Percentiles rank a stretch among this genome's conserved stretches.
These are phyloP conservation scores for Paraleonurus japonicus DNA, from an alignment of 257 asterid genomes.

Conservation along the genomic window DNA sequence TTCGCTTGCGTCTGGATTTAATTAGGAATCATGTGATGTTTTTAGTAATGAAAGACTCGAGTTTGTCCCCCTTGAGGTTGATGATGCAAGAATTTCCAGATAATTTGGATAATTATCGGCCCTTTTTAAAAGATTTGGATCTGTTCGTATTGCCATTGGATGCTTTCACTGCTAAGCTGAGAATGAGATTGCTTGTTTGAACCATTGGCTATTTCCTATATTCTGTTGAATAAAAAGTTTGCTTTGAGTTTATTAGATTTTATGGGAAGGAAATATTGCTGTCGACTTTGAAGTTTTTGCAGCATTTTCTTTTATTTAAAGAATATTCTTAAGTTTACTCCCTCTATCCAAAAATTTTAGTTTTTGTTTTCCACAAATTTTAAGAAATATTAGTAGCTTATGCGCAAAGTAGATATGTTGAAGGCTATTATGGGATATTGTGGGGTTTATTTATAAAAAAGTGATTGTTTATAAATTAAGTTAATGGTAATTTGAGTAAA, in stretches of 20 bases:
- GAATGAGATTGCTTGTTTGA: constrained; percentile 12
- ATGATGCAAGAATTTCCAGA: constrained; percentile 25
- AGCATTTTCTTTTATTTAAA: neutral
- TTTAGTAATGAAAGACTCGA: constrained; percentile 20
- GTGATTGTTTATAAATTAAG: no score
- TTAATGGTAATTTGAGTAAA: no score
- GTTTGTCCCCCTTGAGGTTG: constrained; percentile 15
- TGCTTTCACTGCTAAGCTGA: constrained; percentile 15
- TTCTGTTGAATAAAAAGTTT: constrained; percentile 27
- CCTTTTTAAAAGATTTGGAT: constrained; percentile 28
- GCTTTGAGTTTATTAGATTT: neutral
- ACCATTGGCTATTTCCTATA: constrained; percentile 24
- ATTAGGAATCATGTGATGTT: constrained; percentile 18
- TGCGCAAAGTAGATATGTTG: no score
- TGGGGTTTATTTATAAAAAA: no score
- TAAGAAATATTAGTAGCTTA: no score
- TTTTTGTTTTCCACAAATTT: no score
- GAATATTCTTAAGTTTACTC: no score
- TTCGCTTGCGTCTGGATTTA: neutral
- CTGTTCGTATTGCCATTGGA: constrained; percentile 15
- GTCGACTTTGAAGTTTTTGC: neutral
- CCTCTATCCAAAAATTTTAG: no score
- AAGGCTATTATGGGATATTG: no score
- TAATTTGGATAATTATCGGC: neutral
- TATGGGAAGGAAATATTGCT: neutral